phyloP scores from a whole-genome alignment of 208 protist species.

The Trypanosoma platydactyli region DNA sequence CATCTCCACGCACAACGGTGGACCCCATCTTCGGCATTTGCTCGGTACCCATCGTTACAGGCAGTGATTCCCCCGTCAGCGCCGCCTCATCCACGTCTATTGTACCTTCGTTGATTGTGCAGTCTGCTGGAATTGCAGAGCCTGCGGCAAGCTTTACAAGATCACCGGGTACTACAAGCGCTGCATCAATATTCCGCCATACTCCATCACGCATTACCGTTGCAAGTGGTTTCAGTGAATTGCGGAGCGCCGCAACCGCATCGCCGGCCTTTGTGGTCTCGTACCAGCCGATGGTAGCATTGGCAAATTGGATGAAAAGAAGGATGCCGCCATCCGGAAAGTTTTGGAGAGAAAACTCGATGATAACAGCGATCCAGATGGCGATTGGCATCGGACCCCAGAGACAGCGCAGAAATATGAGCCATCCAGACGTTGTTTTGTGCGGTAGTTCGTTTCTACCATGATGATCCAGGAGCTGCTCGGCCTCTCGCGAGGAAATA shows the following conservation, averaged over 20 bases:
- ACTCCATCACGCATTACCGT: constrained; percentile 83
- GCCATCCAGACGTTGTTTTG: constrained; percentile 75
- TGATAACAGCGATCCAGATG: constrained; percentile 90
- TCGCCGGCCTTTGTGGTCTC: constrained; percentile 94
- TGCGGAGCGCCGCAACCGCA: constrained; percentile 91
- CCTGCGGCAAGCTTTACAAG: constrained; percentile 90
- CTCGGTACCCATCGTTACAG: constrained; percentile 84
- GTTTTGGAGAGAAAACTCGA: constrained; percentile 87
- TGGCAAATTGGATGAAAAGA: constrained; percentile 82
- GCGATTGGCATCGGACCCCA: constrained; percentile 87
- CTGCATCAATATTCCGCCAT: constrained; percentile 79
- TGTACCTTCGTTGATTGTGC: constrained; percentile 76
- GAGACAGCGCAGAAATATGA: constrained; percentile 78
- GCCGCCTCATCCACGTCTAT: constrained; percentile 95
- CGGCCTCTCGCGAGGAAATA: constrained; percentile 60
- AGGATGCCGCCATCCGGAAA: constrained; percentile 86
- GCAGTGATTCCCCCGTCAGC: constrained; percentile 95
- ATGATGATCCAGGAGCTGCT: constrained; percentile 63
- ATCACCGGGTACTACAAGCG: constrained; percentile 93
- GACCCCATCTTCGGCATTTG: constrained; percentile 93
- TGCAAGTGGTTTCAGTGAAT: constrained; percentile 78
- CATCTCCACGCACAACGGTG: constrained; percentile 77
- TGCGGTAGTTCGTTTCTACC: constrained; percentile 76
- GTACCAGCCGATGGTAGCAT: constrained; percentile 86
- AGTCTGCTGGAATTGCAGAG: constrained; percentile 93